Percentiles rank a stretch among this genome's conserved stretches.
phyloP scores from a whole-genome alignment of 805 yeast genomes.

The Saccharomycopsis fodiens region DNA sequence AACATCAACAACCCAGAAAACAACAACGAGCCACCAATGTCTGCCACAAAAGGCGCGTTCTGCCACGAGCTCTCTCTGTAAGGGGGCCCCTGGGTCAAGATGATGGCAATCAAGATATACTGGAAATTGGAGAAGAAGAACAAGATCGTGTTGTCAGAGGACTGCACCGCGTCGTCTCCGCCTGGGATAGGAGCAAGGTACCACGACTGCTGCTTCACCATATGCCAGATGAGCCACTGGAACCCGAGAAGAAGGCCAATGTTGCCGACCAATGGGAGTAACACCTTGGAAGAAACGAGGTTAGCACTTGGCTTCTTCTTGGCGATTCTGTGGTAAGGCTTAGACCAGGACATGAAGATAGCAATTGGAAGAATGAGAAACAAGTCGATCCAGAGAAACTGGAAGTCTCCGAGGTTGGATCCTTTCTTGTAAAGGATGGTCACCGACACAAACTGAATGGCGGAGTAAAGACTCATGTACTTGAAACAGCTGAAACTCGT shows the following conservation, averaged over 20 bases:
- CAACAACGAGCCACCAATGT: slow-evolving; percentile 42
- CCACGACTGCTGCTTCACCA: slow-evolving; percentile 59
- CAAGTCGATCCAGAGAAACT: slow-evolving; percentile 88
- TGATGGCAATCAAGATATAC: slow-evolving; percentile 74
- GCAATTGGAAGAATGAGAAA: slow-evolving; percentile 90
- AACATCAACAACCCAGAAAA: slow-evolving; percentile 50
- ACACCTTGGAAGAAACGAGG: slow-evolving; percentile 78
- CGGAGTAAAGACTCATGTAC: slow-evolving; percentile 95
- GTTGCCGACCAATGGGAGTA: slow-evolving; percentile 75
- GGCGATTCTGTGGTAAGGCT: slow-evolving; percentile 54
- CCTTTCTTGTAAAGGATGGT: slow-evolving; percentile 81
- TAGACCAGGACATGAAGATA: slow-evolving; percentile 95
- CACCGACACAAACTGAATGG: slow-evolving; percentile 89
- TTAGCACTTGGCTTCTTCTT: slow-evolving; percentile 89
- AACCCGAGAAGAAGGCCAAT: slow-evolving; percentile 55
- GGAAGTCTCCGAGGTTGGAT: slow-evolving; percentile 92
- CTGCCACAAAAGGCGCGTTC: slow-evolving; percentile 64
- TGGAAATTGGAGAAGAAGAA: slow-evolving; percentile 82
- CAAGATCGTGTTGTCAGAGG: slow-evolving; percentile 83
- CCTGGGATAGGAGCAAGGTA: slow-evolving; percentile 76
- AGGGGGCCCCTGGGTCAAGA: slow-evolving; percentile 91
- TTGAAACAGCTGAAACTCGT: slow-evolving; percentile 96
- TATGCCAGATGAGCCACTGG: slow-evolving; percentile 63
- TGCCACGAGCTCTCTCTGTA: slow-evolving; percentile 68
- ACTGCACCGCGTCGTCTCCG: slow-evolving; percentile 70